Evolutionary conservation across 2,329 filamentous ascomycete species (phyloP).

Genomic region (Botryotinia calthae): DNA sequence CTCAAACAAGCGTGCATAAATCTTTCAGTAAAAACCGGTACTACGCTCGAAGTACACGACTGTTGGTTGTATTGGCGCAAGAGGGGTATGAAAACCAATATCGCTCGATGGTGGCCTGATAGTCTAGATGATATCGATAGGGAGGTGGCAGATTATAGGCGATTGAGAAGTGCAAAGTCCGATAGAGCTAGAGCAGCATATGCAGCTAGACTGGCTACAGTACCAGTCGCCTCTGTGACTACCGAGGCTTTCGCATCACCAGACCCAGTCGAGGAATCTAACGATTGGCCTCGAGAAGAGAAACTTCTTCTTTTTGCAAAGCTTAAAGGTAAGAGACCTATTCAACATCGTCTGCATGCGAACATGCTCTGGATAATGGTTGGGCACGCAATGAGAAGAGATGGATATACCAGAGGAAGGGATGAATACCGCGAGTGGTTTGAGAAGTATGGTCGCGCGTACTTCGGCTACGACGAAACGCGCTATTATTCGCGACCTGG

Average conservation of each 20-base stretch:
- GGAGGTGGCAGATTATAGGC: background rate
- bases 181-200: background rate
- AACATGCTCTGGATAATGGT: accelerated
- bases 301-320: background rate
- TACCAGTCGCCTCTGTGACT: background rate
- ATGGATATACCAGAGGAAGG: background rate
- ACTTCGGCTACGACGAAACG: background rate
- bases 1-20: background rate
- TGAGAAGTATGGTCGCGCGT: background rate
- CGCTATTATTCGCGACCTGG: background rate
- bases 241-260: background rate
- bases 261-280: background rate
- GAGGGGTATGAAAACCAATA: background rate
- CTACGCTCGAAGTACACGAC: background rate
- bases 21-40: background rate
- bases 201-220: too few relatives aligned
- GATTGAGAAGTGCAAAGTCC: background rate
- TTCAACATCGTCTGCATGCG: accelerated
- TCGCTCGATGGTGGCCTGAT: background rate
- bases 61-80: conserved; percentile 2
- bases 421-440: background rate
- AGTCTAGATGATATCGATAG: background rate
- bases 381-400: background rate
- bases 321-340: background rate
- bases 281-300: background rate